These are phyloP conservation scores for Seminavis robusta DNA, from an alignment of 108 stramenopile genomes.

Conservation along the genomic window DNA sequence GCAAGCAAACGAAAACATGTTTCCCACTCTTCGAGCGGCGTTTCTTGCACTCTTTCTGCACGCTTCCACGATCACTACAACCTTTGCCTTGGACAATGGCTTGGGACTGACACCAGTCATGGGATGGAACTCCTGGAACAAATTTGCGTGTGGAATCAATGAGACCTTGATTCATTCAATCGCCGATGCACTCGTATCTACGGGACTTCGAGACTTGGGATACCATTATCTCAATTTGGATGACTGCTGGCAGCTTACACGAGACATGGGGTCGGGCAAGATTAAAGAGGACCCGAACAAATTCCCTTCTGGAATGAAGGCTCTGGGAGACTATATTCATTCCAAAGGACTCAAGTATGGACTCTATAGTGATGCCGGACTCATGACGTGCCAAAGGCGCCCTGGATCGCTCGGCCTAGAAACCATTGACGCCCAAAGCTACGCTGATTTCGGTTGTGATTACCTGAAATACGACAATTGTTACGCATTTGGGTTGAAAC, in stretches of 20 bases:
- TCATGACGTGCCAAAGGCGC: constrained; percentile 40
- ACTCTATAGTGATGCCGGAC: constrained; percentile 47
- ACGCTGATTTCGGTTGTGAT: constrained; percentile 45
- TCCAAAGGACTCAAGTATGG: constrained; percentile 48
- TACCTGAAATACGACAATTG: constrained; percentile 72
- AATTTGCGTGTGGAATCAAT: constrained; percentile 20
- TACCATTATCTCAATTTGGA: constrained; percentile 58
- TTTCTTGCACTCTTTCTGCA: not conserved
- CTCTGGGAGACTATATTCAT: constrained; percentile 48
- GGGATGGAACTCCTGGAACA: constrained; percentile 51
- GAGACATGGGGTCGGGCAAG: constrained; percentile 23
- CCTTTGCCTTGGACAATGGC: constrained; percentile 33
- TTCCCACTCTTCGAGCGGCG: not conserved
- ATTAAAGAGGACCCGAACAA: constrained; percentile 21
- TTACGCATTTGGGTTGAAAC: constrained; percentile 1
- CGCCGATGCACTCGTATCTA: constrained; percentile 22
- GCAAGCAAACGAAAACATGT: no score
- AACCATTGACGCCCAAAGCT: constrained; percentile 38
- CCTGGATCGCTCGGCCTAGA: constrained; percentile 51
- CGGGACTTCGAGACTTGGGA: constrained; percentile 27
- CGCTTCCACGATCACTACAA: not conserved
- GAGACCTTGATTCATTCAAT: no score
- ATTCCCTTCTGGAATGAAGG: constrained; percentile 51
- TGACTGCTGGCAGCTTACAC: constrained; percentile 49
- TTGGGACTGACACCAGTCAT: constrained; percentile 36